Base-by-base conservation (phyloP, 164 flowering plant species). In the Stephania cephalantha region DNA sequence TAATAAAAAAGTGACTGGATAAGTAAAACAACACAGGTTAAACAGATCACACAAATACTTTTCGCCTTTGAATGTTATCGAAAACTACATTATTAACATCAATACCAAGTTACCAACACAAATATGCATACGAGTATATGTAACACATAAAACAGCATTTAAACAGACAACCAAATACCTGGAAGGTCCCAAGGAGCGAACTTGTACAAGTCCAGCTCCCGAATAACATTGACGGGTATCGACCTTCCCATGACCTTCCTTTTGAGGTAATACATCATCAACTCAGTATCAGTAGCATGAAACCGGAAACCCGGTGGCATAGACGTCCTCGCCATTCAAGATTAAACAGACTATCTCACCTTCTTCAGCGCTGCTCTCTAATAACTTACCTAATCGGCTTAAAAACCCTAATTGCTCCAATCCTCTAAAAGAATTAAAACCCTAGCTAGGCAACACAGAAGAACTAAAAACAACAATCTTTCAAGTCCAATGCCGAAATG, bases 261-360 rank as follows among this genome's bases (percentile, higher is more conserved):
- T 83, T 84, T 86, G 53, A 95, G 82, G 71, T 90, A 90, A 82
- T 77, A 93, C 87, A 73, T 69, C 17, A 95, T 78, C 72, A 95
- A 77, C 80, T 93, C 99, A 42, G 81, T 90, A 82, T 91, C 92
- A 18, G 94, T 90, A 0, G 99, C 98, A 77, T 90, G 93, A 79
- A 95, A 95, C 25, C 99, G 92, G 79, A 91, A 89, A 1, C 99
- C 99, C 0, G 98, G 99, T 46, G 85, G 88, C 44, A 87, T 84
- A 2, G 74, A 70, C 45, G 22, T 71, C 67, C 71, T 83, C 48
- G 76, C 88, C 91, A 87, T 87, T 10, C 31, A 68, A 29, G 11
- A 12, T 10, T 6, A 69, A 44, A 69, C 46, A 69, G 50, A 9
- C 9, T 18, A 50, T 8, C 3, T 69, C 22, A 44, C 22, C 6